Percentiles rank a stretch among this genome's conserved stretches.
Evolutionary conservation across 2,329 filamentous ascomycete species (phyloP).

Genomic region (Cordyceps militaris): DNA sequence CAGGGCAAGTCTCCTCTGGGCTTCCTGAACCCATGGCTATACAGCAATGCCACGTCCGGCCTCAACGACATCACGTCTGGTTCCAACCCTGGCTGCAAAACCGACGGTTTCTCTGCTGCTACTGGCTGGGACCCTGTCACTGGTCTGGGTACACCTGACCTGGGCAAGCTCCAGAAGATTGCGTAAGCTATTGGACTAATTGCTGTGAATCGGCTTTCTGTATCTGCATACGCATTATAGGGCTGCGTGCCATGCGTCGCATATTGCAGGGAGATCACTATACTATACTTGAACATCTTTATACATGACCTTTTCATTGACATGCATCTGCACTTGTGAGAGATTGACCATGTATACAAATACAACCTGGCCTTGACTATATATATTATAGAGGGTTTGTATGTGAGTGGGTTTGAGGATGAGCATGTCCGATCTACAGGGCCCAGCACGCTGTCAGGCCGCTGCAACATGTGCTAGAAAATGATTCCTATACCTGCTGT

Average conservation of each 20-base stretch:
- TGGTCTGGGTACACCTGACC: slow-evolving; percentile 15
- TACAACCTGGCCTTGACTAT: no score
- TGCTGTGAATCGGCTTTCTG: neutral
- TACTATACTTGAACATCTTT: no score
- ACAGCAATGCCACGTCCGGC: slow-evolving; percentile 19
- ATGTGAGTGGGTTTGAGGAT: no score
- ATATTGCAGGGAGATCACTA: neutral
- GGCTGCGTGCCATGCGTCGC: neutral
- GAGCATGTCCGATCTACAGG: no score
- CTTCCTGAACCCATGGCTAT: slow-evolving; percentile 38
- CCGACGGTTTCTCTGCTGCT: slow-evolving; percentile 8
- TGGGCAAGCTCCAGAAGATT: neutral
- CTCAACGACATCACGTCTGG: slow-evolving; percentile 19
- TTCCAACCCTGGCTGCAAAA: slow-evolving; percentile 15
- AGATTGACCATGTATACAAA: no score
- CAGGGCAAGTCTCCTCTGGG: slow-evolving; percentile 31
- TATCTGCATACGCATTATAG: neutral
- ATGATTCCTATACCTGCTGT: no score
- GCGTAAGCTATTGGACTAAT: slow-evolving; percentile 2
- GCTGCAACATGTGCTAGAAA: no score
- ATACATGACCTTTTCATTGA: no score
- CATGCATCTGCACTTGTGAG: no score
- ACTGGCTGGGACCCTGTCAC: slow-evolving; percentile 29
- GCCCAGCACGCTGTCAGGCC: no score
- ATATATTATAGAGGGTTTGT: no score